phyloP scores from a whole-genome alignment of 805 yeast species.

The Ogataea thermomethanolica region DNA sequence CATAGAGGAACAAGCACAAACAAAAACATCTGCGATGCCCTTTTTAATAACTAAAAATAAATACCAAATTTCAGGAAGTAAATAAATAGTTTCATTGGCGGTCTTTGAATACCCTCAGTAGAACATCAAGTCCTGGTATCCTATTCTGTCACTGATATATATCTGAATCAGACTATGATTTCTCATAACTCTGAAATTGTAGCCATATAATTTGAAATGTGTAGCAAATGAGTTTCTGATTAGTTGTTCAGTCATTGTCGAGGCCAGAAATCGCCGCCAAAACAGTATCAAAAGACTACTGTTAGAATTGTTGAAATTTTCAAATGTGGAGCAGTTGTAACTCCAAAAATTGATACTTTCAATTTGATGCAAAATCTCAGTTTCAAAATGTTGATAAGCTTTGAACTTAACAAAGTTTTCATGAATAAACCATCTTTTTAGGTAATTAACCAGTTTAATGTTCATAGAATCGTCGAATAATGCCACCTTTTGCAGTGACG shows the following conservation, averaged over 20 bases:
- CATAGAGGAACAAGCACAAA: too few relatives aligned
- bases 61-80: too few relatives aligned
- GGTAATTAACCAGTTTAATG: conserved; percentile 16
- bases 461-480: conserved; percentile 25
- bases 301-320: conserved; percentile 18
- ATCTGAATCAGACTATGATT: conserved; percentile 19
- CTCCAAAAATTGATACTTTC: conserved; percentile 14
- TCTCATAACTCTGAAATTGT: conserved; percentile 22
- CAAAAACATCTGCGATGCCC: too few relatives aligned
- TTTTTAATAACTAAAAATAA: too few relatives aligned
- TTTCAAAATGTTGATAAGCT: conserved; percentile 15
- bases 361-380: conserved; percentile 21
- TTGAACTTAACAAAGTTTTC: conserved; percentile 22
- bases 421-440: conserved; percentile 27
- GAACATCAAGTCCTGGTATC: conserved; percentile 24
- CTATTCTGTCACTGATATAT: conserved; percentile 18
- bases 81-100: neutral
- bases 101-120: conserved; percentile 8
- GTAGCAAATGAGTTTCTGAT: conserved; percentile 1
- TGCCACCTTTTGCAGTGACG: conserved; percentile 14
- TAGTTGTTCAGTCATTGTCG: conserved; percentile 12
- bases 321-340: conserved; percentile 20
- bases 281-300: conserved; percentile 22
- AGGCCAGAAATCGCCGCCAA: conserved; percentile 22
- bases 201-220: conserved; percentile 26